phyloP scores from a whole-genome alignment of 108 stramenopile genomes.

The Epithemia pelagica region DNA sequence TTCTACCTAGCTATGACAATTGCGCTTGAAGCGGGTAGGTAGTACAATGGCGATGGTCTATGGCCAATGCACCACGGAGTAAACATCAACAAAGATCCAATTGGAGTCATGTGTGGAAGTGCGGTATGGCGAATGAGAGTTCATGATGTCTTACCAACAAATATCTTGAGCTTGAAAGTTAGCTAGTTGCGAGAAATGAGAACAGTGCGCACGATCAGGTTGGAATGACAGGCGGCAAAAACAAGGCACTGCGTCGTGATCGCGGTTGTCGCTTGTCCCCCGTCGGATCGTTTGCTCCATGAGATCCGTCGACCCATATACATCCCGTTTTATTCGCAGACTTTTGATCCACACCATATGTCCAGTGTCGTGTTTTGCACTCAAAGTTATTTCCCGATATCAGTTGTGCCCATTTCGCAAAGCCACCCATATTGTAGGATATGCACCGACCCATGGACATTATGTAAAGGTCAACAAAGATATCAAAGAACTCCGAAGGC shows the following conservation, averaged over 20 bases:
- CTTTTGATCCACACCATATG: constrained; percentile 3
- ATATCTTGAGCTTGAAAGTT: too few relatives aligned
- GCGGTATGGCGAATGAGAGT: too few relatives aligned
- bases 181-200: too few relatives aligned
- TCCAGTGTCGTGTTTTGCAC: constrained; percentile 9
- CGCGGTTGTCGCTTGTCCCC: background rate
- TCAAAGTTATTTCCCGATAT: constrained; percentile 8
- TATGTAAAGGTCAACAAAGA: constrained; percentile 44
- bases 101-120: too few relatives aligned
- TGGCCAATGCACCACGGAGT: too few relatives aligned
- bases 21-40: too few relatives aligned
- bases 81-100: too few relatives aligned
- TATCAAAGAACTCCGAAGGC: constrained; percentile 29
- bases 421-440: constrained; percentile 18
- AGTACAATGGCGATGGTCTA: too few relatives aligned
- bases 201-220: too few relatives aligned
- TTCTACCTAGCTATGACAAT: too few relatives aligned
- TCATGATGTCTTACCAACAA: too few relatives aligned
- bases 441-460: constrained; percentile 29
- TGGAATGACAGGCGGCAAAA: constrained; percentile 13
- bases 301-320: constrained; percentile 2
- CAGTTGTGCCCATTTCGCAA: constrained; percentile 7
- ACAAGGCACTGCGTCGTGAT: background rate
- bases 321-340: constrained; percentile 14
- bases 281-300: background rate